A percentile compares a stretch with the other conserved stretches of the same genome.
These are phyloP conservation scores for Amoebophrya sp. DNA, from an alignment of 169 alveolate species.

Conservation along the genomic window DNA sequence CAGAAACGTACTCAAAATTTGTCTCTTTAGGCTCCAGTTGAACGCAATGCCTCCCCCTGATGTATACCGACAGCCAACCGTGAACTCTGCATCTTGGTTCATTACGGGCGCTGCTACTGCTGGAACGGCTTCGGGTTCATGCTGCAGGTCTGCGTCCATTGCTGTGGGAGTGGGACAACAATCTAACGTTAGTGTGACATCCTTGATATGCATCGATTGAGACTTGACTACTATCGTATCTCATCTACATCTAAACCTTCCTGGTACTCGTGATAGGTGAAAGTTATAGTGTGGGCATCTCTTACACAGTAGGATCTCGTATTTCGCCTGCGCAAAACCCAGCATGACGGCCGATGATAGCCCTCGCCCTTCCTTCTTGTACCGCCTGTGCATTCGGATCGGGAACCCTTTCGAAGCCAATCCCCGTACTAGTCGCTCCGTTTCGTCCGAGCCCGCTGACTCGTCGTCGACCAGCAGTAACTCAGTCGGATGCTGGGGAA, in stretches of 20 bases:
- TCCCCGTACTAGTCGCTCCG: background rate
- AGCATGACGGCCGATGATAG: slow-evolving; percentile 27
- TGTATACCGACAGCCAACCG: slow-evolving; percentile 26
- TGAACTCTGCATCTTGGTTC: background rate
- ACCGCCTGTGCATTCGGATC: background rate
- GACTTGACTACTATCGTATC: too few species aligned
- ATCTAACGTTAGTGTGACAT: too few species aligned
- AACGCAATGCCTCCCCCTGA: background rate
- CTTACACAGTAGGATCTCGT: slow-evolving; percentile 1
- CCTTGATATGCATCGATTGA: too few species aligned
- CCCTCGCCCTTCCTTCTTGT: slow-evolving; percentile 4
- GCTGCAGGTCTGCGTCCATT: slow-evolving; percentile 31
- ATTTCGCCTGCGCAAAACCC: slow-evolving; percentile 17
- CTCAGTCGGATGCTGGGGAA: background rate
- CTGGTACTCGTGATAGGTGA: background rate
- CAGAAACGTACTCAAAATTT: background rate
- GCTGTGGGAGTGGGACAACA: background rate
- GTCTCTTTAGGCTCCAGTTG: background rate
- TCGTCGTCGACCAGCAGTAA: slow-evolving; percentile 30
- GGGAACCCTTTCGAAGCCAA: background rate
- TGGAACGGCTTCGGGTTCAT: slow-evolving; percentile 27
- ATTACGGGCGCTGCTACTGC: slow-evolving; percentile 28
- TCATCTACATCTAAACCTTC: too few species aligned
- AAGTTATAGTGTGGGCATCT: background rate
- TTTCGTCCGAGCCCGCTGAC: slow-evolving; percentile 28